phyloP scores from a whole-genome alignment of 257 asterid species.

The Lavandula angustifolia region DNA sequence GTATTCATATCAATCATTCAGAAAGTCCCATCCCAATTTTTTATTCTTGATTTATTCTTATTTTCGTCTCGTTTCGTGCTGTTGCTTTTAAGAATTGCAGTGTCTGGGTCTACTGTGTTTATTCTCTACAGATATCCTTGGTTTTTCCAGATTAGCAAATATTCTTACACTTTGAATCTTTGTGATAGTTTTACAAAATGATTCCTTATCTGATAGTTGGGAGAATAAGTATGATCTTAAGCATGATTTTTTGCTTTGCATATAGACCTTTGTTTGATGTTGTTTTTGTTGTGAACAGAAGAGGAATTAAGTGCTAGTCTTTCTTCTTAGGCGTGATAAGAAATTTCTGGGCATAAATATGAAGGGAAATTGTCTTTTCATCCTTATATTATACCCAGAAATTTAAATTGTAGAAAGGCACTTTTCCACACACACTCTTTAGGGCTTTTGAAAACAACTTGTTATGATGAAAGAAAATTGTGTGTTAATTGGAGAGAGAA shows the following conservation, averaged over 20 bases:
- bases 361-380: too few relatives aligned
- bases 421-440: too few relatives aligned
- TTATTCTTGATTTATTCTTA: neutral
- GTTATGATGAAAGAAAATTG: too few relatives aligned
- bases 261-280: too few relatives aligned
- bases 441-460: too few relatives aligned
- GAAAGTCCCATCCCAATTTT: neutral
- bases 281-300: too few relatives aligned
- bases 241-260: neutral
- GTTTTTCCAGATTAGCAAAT: constrained; percentile 13
- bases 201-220: constrained; percentile 4
- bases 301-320: too few relatives aligned
- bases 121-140: constrained; percentile 13
- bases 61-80: neutral
- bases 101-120: constrained; percentile 9
- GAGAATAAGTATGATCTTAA: neutral
- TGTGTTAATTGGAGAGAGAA: too few relatives aligned
- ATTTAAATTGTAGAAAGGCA: neutral
- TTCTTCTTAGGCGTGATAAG: too few relatives aligned
- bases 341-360: too few relatives aligned
- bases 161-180: neutral
- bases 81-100: neutral
- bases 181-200: constrained; percentile 5
- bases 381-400: neutral
- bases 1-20: constrained; percentile 1